Evolutionary conservation across 805 yeast genomes (phyloP).

Genomic region (Hyphopichia homilentoma): DNA sequence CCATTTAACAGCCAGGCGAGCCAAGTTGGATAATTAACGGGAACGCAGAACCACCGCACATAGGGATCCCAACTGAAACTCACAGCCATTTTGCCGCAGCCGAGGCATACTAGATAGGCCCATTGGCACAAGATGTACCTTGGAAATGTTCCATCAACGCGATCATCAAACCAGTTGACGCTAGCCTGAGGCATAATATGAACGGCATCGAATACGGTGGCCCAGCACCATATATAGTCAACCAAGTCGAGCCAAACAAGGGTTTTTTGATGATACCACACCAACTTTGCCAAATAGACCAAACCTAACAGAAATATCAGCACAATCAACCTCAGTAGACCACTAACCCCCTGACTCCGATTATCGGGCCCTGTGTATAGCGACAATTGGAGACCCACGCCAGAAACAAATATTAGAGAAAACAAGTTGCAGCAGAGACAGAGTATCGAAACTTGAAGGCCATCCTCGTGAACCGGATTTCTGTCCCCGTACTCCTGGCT

Average conservation of each 20-base stretch:
- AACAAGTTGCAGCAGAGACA: slow-evolving; percentile 14
- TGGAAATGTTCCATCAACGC: slow-evolving; percentile 16
- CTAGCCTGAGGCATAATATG: slow-evolving; percentile 39
- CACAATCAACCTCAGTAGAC: slow-evolving; percentile 4
- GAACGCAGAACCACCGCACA: no score
- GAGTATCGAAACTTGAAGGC: slow-evolving; percentile 14
- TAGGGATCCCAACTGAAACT: no score
- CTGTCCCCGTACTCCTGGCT: slow-evolving; percentile 12
- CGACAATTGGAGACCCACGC: slow-evolving; percentile 22
- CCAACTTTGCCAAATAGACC: slow-evolving; percentile 5
- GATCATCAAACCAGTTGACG: slow-evolving; percentile 34
- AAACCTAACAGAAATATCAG: slow-evolving; percentile 2
- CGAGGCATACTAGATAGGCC: no score
- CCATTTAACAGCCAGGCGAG: no score
- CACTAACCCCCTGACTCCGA: slow-evolving; percentile 34
- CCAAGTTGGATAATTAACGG: no score
- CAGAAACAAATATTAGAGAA: slow-evolving; percentile 7
- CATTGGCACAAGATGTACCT: slow-evolving; percentile 2
- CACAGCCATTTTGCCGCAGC: no score
- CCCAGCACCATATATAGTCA: slow-evolving; percentile 37
- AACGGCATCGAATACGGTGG: slow-evolving; percentile 17
- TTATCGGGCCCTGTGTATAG: slow-evolving; percentile 27
- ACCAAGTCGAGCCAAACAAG: slow-evolving; percentile 37
- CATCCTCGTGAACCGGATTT: slow-evolving; percentile 28
- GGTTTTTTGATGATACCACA: slow-evolving; percentile 1